These are phyloP conservation scores for Aspergillus ruber DNA, from an alignment of 2,329 filamentous ascomycete species.

Conservation along the genomic window DNA sequence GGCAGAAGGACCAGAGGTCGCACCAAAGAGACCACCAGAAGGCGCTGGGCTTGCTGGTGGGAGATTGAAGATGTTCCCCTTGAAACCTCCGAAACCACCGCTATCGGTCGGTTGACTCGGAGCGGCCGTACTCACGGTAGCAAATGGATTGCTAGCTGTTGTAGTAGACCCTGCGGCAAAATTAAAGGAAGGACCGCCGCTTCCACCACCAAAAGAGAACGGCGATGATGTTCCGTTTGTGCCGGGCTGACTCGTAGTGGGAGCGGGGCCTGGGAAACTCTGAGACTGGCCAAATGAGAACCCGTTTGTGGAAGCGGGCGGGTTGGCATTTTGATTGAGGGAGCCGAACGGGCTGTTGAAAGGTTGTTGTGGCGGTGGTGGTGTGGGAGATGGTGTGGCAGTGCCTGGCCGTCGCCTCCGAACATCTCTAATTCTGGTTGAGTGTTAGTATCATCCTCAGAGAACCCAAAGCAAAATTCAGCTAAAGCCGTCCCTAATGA, in stretches of 20 bases:
- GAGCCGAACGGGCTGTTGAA: too few relatives aligned
- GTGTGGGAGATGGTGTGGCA: conserved; percentile 10
- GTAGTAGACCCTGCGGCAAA: conserved; percentile 20
- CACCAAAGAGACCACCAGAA: conserved; percentile 14
- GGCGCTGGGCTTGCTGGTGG: conserved; percentile 15
- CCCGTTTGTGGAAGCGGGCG: conserved; percentile 20
- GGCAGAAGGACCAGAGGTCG: conserved; percentile 9
- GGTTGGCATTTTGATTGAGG: conserved; percentile 15
- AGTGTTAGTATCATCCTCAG: not conserved
- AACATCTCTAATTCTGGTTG: conserved; percentile 18
- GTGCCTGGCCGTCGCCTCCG: conserved; percentile 20
- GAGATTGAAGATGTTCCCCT: conserved; percentile 27
- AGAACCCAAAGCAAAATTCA: not conserved
- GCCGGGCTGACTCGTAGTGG: conserved; percentile 14
- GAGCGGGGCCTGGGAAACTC: conserved; percentile 25
- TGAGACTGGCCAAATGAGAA: conserved; percentile 32
- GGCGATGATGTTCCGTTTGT: conserved; percentile 20
- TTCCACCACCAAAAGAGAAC: conserved; percentile 24
- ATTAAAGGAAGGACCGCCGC: conserved; percentile 25
- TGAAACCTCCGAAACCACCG: conserved; percentile 22
- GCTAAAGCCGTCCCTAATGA: too few relatives aligned
- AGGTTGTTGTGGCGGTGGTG: conserved; percentile 6
- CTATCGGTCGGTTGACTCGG: conserved; percentile 14
- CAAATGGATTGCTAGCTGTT: conserved; percentile 30
- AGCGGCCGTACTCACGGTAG: conserved; percentile 18